Evolutionary conservation across 495 filamentous ascomycete genomes (phyloP).

Genomic region (Penicillium chermesinum): DNA sequence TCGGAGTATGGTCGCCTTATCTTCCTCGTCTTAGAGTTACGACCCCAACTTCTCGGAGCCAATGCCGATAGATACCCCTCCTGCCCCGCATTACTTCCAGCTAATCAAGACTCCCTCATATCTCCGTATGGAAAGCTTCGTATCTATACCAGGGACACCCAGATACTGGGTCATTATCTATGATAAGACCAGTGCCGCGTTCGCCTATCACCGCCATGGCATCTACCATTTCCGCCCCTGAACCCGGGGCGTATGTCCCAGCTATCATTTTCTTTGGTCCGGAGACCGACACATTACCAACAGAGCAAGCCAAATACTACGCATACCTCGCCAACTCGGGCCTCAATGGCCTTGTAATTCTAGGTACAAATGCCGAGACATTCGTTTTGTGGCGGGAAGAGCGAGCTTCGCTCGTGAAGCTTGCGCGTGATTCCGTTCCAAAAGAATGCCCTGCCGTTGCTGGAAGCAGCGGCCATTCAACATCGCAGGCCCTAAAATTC

Average conservation of each 20-base stretch:
- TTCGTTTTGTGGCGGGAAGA: constrained; percentile 61
- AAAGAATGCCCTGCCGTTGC: constrained; percentile 55
- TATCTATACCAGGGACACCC: too few species aligned
- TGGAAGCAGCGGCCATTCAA: constrained; percentile 60
- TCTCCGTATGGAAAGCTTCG: too few species aligned
- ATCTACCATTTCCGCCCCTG: constrained; percentile 3
- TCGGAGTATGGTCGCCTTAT: too few species aligned
- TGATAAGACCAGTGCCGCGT: too few species aligned
- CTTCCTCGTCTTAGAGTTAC: too few species aligned
- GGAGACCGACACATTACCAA: constrained; percentile 44
- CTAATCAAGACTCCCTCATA: too few species aligned
- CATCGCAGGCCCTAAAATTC: constrained; percentile 55
- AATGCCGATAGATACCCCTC: too few species aligned
- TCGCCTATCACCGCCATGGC: not conserved
- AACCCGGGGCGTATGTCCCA: constrained; percentile 15
- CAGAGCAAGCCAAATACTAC: constrained; percentile 49
- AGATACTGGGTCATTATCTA: too few species aligned
- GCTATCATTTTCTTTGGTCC: constrained; percentile 49
- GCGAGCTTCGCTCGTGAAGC: constrained; percentile 45
- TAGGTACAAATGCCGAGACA: constrained; percentile 63
- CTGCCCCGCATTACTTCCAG: too few species aligned
- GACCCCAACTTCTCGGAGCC: too few species aligned
- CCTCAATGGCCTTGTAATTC: constrained; percentile 51
- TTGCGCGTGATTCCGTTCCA: constrained; percentile 49
- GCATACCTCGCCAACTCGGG: constrained; percentile 50